Conservation (phyloP, 441 rosid genomes). For the Eruca vesicaria region DNA sequence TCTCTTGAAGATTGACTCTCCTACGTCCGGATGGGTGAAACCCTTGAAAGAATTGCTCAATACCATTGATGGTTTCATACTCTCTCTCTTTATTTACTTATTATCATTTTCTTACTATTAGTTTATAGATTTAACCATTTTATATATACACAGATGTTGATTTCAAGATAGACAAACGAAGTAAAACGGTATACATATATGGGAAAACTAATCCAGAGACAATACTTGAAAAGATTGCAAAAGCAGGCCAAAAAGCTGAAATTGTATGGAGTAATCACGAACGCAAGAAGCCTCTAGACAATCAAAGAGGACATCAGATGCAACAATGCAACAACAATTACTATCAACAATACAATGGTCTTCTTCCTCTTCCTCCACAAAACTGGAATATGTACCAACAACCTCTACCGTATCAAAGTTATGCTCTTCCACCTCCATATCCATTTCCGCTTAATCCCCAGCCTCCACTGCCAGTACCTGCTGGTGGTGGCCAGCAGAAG, state of each 20-base stretch:
- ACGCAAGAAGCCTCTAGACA: neutral
- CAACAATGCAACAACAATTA: neutral
- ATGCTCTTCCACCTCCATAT: conserved; percentile 17
- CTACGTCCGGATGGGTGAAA: neutral
- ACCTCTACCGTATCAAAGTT: neutral
- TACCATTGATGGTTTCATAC: neutral
- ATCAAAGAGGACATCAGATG: neutral
- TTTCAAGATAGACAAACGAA: neutral
- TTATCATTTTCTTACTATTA: neutral
- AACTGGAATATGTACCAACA: neutral
- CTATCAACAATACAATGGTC: neutral
- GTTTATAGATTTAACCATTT: neutral
- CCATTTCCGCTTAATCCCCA: neutral
- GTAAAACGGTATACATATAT: neutral
- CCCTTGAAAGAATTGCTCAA: neutral
- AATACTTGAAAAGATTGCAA: conserved; percentile 6
- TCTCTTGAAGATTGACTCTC: neutral
- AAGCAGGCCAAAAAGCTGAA: conserved; percentile 6
- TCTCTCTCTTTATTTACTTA: neutral
- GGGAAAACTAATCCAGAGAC: conserved; percentile 12
- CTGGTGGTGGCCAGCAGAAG: neutral
- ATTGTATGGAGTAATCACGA: conserved; percentile 1
- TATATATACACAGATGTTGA: neutral
- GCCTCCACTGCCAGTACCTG: neutral
- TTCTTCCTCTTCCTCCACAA: neutral